Evolutionary conservation across 1,284 basidiomycete genomes (phyloP).

Genomic region (Neolentinus lepideus): DNA sequence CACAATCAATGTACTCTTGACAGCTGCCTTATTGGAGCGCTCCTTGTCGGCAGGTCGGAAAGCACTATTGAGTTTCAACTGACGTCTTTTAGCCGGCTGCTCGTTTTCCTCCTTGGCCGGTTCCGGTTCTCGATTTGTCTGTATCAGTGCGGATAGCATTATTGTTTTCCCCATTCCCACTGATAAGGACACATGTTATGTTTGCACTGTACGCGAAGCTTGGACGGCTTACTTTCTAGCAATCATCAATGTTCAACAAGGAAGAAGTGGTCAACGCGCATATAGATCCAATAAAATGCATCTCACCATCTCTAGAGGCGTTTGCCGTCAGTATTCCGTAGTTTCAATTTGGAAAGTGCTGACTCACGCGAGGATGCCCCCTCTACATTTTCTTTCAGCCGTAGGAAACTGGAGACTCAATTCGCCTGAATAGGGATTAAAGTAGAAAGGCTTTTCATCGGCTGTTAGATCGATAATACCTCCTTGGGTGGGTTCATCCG

Average conservation of each 20-base stretch:
- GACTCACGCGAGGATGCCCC: slow-evolving; percentile 84
- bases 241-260: slow-evolving; percentile 1
- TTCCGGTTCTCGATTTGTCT: slow-evolving; percentile 59
- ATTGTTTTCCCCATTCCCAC: slow-evolving; percentile 98
- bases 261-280: slow-evolving; percentile 3
- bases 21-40: slow-evolving; percentile 14
- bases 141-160: slow-evolving; percentile 90
- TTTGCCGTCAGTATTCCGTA: not conserved
- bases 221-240: slow-evolving; percentile 37
- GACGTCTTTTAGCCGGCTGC: slow-evolving; percentile 36
- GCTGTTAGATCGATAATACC: slow-evolving; percentile 59
- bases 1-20: slow-evolving; percentile 69
- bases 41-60: slow-evolving; percentile 37
- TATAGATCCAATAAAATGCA: not conserved
- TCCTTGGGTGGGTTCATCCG: slow-evolving; percentile 42
- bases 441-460: slow-evolving; percentile 74
- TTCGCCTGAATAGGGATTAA: slow-evolving; percentile 94
- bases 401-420: slow-evolving; percentile 83
- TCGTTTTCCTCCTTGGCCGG: slow-evolving; percentile 22
- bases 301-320: slow-evolving; percentile 25
- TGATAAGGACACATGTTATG: slow-evolving; percentile 17
- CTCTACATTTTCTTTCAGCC: slow-evolving; percentile 72
- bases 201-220: not conserved
- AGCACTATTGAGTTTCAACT: slow-evolving; percentile 54
- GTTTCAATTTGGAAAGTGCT: slow-evolving; percentile 1